A percentile compares a stretch with the other conserved stretches of the same genome.
These are phyloP conservation scores for Zarea fungicola DNA, from an alignment of 2,329 filamentous ascomycete genomes.

Conservation along the genomic window DNA sequence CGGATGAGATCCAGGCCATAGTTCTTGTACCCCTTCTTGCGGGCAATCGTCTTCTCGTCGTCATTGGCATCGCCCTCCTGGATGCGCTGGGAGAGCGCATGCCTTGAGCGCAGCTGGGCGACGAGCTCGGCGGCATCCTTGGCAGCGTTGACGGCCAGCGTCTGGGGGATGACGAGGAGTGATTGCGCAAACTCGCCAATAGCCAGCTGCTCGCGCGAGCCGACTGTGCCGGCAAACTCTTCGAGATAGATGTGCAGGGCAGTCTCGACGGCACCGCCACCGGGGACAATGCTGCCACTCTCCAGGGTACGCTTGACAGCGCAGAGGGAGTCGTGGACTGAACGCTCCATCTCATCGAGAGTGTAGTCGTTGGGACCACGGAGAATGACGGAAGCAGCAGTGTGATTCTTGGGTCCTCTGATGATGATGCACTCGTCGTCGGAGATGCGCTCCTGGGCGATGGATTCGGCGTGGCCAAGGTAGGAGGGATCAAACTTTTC, in stretches of 20 bases:
- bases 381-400: conserved; percentile 91
- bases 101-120: conserved; percentile 87
- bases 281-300: conserved; percentile 93
- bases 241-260: conserved; percentile 98
- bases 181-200: conserved; percentile 97
- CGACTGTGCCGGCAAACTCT: conserved; percentile 95
- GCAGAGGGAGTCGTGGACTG: conserved; percentile 92
- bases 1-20: conserved; percentile 88
- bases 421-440: conserved; percentile 97
- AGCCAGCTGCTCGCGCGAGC: conserved; percentile 93
- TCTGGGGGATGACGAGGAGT: conserved; percentile 92
- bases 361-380: conserved; percentile 94
- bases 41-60: conserved; percentile 82
- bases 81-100: conserved; percentile 89
- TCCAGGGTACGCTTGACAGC: conserved; percentile 96
- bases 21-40: conserved; percentile 98
- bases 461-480: conserved; percentile 88
- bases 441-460: conserved; percentile 96
- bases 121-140: conserved; percentile 95
- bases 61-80: conserved; percentile 78
- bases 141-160: conserved; percentile 91
- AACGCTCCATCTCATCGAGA: conserved; percentile 98
- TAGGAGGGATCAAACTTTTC: conserved; percentile 91
- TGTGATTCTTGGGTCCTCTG: conserved; percentile 92
- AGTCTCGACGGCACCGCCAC: conserved; percentile 96